phyloP scores from a whole-genome alignment of 169 alveolate genomes.

The Pseudocohnilembus persalinus region DNA sequence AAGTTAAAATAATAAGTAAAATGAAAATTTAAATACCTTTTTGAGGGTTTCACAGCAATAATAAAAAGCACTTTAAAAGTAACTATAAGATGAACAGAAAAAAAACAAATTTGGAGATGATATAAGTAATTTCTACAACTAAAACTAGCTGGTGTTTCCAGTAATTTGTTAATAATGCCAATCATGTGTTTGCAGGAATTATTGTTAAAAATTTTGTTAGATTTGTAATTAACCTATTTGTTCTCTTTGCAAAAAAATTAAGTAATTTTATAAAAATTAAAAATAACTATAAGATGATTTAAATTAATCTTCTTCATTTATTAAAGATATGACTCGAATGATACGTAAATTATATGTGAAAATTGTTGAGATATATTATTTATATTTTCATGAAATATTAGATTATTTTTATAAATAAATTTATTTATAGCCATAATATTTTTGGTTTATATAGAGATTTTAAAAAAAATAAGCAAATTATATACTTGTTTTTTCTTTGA shows the following conservation, averaged over 20 bases:
- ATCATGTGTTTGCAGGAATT: background rate
- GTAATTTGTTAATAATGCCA: background rate
- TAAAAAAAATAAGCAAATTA: too few species aligned
- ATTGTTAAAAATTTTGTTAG: background rate
- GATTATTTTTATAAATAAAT: too few species aligned
- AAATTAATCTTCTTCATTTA: too few species aligned
- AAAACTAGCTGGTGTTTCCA: background rate
- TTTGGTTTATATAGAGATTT: too few species aligned
- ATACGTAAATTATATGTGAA: background rate
- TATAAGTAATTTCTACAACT: too few species aligned
- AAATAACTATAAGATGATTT: too few species aligned
- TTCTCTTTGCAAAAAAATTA: background rate
- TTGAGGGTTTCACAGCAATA: too few species aligned
- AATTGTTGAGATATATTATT: background rate
- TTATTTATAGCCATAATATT: too few species aligned
- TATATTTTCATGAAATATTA: too few species aligned
- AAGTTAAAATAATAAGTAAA: too few species aligned
- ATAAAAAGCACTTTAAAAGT: background rate
- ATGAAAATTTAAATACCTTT: too few species aligned
- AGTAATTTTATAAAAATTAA: background rate
- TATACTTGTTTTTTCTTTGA: too few species aligned
- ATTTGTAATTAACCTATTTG: background rate
- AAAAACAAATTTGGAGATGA: background rate
- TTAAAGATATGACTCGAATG: background rate
- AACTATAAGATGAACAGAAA: background rate